phyloP scores from a whole-genome alignment of 176 grass and related monocot species.

The Sorghum bicolor region DNA sequence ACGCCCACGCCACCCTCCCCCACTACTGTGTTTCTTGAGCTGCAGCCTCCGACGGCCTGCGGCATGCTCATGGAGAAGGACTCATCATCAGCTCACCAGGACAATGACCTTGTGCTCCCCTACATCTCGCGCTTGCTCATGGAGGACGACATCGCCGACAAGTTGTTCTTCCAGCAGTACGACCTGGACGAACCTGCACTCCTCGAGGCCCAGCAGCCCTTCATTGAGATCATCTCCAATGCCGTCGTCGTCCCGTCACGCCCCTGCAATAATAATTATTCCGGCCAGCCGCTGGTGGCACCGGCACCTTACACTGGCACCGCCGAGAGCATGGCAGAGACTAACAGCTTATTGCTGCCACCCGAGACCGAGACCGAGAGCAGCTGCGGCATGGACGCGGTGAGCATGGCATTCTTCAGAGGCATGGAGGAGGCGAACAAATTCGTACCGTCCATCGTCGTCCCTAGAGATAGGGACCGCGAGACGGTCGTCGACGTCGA shows the following conservation, averaged over 20 bases:
- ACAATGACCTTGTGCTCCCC: constrained; percentile 48
- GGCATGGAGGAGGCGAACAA: constrained; percentile 4
- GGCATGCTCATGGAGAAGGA: not conserved
- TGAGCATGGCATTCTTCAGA: not conserved
- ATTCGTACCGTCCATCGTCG: not conserved
- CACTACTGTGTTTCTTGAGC: constrained; percentile 39
- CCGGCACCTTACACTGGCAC: too few relatives aligned
- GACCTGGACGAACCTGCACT: constrained; percentile 33
- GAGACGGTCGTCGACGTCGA: not conserved
- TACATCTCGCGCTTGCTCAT: constrained; percentile 71
- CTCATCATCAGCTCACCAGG: not conserved
- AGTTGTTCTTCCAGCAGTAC: constrained; percentile 37
- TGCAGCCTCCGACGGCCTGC: constrained; percentile 11
- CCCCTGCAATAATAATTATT: not conserved
- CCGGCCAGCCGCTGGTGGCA: not conserved
- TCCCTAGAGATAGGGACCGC: not conserved
- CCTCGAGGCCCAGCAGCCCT: constrained; percentile 44
- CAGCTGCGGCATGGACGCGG: constrained; percentile 11
- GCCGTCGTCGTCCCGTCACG: not conserved
- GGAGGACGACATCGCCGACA: constrained; percentile 65
- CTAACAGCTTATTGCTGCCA: not conserved
- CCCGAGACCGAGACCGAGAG: too few relatives aligned
- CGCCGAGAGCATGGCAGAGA: not conserved
- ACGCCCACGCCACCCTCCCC: not conserved
- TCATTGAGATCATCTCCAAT: constrained; percentile 43